Conservation (phyloP, 768 basidiomycete genomes). For the Leccinum aurantiacum region DNA sequence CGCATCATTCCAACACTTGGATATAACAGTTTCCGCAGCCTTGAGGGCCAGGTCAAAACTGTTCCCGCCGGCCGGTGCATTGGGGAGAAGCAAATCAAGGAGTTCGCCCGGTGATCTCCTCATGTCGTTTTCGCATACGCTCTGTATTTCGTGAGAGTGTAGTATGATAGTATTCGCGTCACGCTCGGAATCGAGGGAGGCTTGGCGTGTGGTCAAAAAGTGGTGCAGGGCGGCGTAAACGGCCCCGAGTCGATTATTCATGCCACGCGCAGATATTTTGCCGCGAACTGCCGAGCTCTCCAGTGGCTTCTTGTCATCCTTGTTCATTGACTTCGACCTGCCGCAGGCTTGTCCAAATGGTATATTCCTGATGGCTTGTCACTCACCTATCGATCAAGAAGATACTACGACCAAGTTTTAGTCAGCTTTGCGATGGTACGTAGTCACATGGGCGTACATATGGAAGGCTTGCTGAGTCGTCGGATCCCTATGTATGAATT, state of each 20-base stretch:
- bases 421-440: background rate
- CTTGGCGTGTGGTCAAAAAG: conserved; percentile 53
- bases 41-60: conserved; percentile 42
- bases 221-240: conserved; percentile 51
- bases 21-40: conserved; percentile 38
- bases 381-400: conserved; percentile 26
- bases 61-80: conserved; percentile 41
- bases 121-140: conserved; percentile 43
- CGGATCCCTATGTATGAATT: conserved; percentile 53
- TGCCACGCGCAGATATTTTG: background rate
- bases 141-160: conserved; percentile 33
- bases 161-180: conserved; percentile 59
- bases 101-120: conserved; percentile 43
- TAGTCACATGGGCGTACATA: conserved; percentile 42
- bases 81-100: conserved; percentile 38
- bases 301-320: conserved; percentile 41
- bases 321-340: conserved; percentile 54
- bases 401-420: conserved; percentile 1
- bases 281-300: conserved; percentile 34
- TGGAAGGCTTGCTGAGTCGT: conserved; percentile 53
- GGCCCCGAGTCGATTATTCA: conserved; percentile 54
- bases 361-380: background rate
- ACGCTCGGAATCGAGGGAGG: conserved; percentile 35
- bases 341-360: background rate
- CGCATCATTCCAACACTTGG: conserved; percentile 43